Conservation (phyloP, 345 rosid genomes). For the Salix koriyanagi region DNA sequence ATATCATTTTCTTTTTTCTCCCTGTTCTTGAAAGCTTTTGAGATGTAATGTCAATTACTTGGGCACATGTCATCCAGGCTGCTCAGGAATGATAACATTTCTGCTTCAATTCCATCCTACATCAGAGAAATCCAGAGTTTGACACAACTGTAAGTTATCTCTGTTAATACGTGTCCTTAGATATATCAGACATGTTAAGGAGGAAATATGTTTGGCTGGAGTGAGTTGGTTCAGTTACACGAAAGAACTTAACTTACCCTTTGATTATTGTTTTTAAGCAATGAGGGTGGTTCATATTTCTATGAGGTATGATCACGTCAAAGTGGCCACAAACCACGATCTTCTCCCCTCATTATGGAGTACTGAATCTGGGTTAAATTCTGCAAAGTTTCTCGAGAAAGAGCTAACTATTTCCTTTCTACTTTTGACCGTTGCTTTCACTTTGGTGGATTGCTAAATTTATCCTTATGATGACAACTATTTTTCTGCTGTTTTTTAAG, state of each 20-base stretch:
- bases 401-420: background rate
- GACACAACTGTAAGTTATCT: constrained; percentile 49
- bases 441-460: background rate
- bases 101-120: constrained; percentile 51
- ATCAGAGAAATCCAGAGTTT: constrained; percentile 47
- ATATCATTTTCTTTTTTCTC: background rate
- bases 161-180: background rate
- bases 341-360: background rate
- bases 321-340: background rate
- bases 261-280: too few species aligned
- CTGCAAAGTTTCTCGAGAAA: background rate
- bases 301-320: background rate
- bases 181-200: background rate
- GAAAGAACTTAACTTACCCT: too few species aligned
- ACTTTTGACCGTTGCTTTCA: background rate
- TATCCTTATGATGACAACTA: background rate
- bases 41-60: background rate
- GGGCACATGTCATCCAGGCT: constrained; percentile 25
- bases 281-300: background rate
- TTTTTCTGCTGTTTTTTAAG: constrained; percentile 18
- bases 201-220: background rate
- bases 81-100: constrained; percentile 48
- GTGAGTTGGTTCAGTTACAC: background rate
- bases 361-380: background rate
- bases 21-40: background rate